These are phyloP conservation scores for Pestalotiopsis sp. DNA, from an alignment of 2,329 filamentous ascomycete genomes.

Conservation along the genomic window DNA sequence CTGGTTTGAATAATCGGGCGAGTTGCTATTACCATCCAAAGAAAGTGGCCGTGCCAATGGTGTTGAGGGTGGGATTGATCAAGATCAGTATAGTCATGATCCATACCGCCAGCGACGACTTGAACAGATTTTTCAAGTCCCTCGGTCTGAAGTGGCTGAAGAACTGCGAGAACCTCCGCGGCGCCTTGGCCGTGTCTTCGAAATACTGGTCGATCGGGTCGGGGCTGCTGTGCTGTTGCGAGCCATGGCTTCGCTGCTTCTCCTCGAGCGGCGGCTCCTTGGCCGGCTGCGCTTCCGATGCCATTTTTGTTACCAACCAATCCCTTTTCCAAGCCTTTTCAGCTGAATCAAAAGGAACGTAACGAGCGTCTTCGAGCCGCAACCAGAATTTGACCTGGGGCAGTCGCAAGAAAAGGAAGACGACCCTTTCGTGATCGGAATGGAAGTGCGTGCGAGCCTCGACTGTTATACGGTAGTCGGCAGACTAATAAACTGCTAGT, in stretches of 20 bases:
- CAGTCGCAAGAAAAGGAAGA: background rate
- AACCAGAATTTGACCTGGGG: background rate
- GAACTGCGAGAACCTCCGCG: background rate
- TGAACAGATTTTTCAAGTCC: constrained; percentile 1
- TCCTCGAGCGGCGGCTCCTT: background rate
- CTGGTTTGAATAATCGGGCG: background rate
- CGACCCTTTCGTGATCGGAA: background rate
- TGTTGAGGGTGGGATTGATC: background rate
- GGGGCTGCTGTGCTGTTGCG: background rate
- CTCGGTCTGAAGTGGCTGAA: background rate
- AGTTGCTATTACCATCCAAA: background rate
- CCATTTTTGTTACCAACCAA: background rate
- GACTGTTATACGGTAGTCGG: background rate
- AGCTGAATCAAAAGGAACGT: background rate
- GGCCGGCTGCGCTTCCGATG: background rate
- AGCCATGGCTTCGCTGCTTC: background rate
- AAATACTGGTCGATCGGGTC: background rate
- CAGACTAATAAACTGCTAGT: background rate
- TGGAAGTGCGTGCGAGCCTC: background rate
- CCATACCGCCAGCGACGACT: background rate
- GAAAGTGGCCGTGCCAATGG: background rate
- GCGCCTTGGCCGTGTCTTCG: background rate
- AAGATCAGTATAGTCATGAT: constrained; percentile 8
- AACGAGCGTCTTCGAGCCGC: background rate
- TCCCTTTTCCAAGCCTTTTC: background rate